A percentile compares a stretch with the other conserved stretches of the same genome.
Evolutionary conservation across 2,329 filamentous ascomycete species (phyloP).

Genomic region (Colletotrichum spaethianum): DNA sequence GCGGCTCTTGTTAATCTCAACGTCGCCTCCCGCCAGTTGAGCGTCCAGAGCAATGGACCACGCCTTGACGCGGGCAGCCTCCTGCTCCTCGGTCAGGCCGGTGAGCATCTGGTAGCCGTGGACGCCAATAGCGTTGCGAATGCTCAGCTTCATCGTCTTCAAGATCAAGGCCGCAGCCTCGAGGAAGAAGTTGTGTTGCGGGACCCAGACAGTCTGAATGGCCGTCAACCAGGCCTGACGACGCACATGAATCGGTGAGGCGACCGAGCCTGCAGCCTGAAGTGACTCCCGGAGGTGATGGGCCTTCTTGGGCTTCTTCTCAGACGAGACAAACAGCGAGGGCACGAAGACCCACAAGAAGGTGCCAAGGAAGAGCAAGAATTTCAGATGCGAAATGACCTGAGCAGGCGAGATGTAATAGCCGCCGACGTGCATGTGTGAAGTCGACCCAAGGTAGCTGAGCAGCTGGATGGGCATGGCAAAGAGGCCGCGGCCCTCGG

Average conservation of each 20-base stretch:
- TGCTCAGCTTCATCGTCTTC: conserved; percentile 86
- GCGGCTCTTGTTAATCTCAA: conserved; percentile 89
- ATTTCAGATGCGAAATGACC: conserved; percentile 66
- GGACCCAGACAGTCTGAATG: conserved; percentile 93
- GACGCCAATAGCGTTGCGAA: conserved; percentile 83
- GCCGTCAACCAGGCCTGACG: conserved; percentile 94
- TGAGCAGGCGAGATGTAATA: conserved; percentile 62
- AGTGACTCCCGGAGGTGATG: conserved; percentile 55
- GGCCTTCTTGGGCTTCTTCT: conserved; percentile 65
- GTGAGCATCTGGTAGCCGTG: conserved; percentile 84
- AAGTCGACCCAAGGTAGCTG: conserved; percentile 59
- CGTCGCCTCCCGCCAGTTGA: conserved; percentile 90
- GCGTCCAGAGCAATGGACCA: conserved; percentile 96
- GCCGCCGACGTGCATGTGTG: conserved; percentile 68
- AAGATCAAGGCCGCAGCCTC: conserved; percentile 85
- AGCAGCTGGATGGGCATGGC: conserved; percentile 74
- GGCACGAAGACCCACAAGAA: conserved; percentile 70
- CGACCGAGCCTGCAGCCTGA: conserved; percentile 76
- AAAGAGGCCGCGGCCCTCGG: conserved; percentile 77
- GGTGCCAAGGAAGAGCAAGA: conserved; percentile 66
- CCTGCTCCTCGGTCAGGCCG: conserved; percentile 86
- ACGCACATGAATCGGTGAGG: conserved; percentile 87
- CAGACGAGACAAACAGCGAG: conserved; percentile 60
- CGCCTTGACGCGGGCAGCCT: conserved; percentile 87
- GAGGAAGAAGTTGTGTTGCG: conserved; percentile 86